Conservation (phyloP, 2,329 filamentous ascomycete genomes). For the Colletotrichum shisoi region DNA sequence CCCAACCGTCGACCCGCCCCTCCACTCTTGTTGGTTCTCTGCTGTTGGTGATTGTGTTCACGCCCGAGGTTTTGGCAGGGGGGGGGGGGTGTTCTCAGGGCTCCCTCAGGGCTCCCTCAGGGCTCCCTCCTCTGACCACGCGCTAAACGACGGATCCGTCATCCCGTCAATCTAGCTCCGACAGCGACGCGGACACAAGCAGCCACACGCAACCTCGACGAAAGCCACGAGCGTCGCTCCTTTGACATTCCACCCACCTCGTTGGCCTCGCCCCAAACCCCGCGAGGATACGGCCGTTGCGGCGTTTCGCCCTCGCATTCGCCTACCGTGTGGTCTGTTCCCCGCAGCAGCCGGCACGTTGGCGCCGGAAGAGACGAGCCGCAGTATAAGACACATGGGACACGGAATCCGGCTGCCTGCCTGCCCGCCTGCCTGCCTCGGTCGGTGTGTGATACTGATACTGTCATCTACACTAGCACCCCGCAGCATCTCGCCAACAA, state of each 20-base stretch:
- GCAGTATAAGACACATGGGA: neutral
- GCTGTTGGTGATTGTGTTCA: conserved; percentile 18
- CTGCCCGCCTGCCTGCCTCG: conserved; percentile 1
- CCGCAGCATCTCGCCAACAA: conserved; percentile 22
- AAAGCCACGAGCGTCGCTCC: conserved; percentile 9
- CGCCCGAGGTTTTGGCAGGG: neutral
- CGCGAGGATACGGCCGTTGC: conserved; percentile 21
- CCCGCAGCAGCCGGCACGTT: neutral
- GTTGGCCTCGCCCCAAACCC: neutral
- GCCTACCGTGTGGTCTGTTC: neutral
- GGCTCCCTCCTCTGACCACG: conserved; percentile 6
- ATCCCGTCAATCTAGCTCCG: conserved; percentile 31
- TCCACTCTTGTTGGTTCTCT: conserved; percentile 30
- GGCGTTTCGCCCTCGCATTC: neutral
- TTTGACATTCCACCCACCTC: neutral
- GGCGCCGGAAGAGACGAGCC: neutral
- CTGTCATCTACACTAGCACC: neutral
- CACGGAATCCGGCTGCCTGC: neutral
- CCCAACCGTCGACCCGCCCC: conserved; percentile 24
- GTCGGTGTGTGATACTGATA: conserved; percentile 11
- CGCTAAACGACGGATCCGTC: conserved; percentile 24
- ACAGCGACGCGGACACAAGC: neutral
- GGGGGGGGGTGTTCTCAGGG: too few species aligned
- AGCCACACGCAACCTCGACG: too few species aligned
- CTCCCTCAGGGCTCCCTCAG: too few species aligned